phyloP scores from a whole-genome alignment of 306 rosid species.

The Ormosia emarginata region DNA sequence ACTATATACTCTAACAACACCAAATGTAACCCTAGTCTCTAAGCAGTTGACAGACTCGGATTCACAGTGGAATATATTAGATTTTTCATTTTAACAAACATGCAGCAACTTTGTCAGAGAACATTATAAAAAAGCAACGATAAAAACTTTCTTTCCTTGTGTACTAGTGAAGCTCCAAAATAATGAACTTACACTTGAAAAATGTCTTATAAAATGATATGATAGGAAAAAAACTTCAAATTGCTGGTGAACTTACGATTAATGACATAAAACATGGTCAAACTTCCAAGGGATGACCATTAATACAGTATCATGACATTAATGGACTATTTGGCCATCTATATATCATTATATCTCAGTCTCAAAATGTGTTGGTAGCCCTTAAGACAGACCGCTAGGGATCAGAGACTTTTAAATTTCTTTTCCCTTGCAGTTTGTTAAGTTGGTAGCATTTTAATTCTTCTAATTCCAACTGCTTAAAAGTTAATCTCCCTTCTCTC shows the following conservation, averaged over 20 bases:
- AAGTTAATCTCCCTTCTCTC: conserved; percentile 82
- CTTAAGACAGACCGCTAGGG: neutral
- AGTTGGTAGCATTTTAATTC: neutral
- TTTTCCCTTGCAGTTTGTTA: neutral
- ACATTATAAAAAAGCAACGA: too few species aligned
- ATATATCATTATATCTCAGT: neutral
- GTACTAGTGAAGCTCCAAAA: neutral
- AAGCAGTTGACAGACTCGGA: too few species aligned
- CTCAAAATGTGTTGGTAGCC: neutral
- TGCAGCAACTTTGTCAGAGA: neutral
- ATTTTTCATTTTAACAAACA: neutral
- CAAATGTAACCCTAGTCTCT: too few species aligned
- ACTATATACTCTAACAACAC: too few species aligned
- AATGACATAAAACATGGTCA: neutral
- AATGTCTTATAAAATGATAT: neutral
- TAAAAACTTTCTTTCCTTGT: too few species aligned
- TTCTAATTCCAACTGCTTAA: conserved; percentile 13
- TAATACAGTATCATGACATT: neutral
- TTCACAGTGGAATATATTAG: too few species aligned
- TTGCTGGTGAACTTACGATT: neutral
- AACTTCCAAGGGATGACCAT: neutral
- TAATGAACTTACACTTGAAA: neutral
- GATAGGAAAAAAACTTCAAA: neutral
- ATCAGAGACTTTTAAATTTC: neutral
- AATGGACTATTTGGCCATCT: neutral